A percentile compares a stretch with the other conserved stretches of the same genome.
Evolutionary conservation across 768 basidiomycete species (phyloP).

Genomic region (Naganishia randhawae): DNA sequence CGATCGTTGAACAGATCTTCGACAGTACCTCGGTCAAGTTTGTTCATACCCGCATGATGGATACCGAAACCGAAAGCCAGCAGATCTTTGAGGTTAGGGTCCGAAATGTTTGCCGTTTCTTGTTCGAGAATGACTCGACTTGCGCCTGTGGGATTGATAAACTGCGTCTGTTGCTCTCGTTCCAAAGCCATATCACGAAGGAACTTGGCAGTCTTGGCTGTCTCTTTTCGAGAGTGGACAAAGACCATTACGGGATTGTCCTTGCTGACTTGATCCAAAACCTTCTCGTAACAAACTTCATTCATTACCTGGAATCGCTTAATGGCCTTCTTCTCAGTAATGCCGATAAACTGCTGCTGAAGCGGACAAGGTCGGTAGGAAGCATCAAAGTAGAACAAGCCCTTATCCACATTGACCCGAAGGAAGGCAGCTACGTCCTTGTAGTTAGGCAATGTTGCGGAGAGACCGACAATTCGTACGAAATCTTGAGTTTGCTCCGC

Average conservation of each 20-base stretch:
- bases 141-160: slow-evolving; percentile 88
- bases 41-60: slow-evolving; percentile 94
- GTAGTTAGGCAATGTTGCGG: slow-evolving; percentile 97
- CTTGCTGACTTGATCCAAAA: slow-evolving; percentile 72
- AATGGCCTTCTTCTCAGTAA: slow-evolving; percentile 99
- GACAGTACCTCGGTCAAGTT: slow-evolving; percentile 82
- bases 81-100: slow-evolving; percentile 76
- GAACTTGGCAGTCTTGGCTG: slow-evolving; percentile 92
- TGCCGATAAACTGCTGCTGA: slow-evolving; percentile 92
- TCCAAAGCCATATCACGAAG: slow-evolving; percentile 92
- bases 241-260: slow-evolving; percentile 86
- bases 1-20: slow-evolving; percentile 93
- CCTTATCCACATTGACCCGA: slow-evolving; percentile 83
- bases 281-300: slow-evolving; percentile 97
- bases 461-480: slow-evolving; percentile 88
- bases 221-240: slow-evolving; percentile 97
- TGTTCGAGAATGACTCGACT: slow-evolving; percentile 82
- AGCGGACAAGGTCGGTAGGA: slow-evolving; percentile 89
- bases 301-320: slow-evolving; percentile 97
- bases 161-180: slow-evolving; percentile 92
- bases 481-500: slow-evolving; percentile 94
- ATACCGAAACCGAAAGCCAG: slow-evolving; percentile 96
- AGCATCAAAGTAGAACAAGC: slow-evolving; percentile 95
- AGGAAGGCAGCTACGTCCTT: slow-evolving; percentile 97
- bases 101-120: slow-evolving; percentile 77